Base-by-base conservation (phyloP, 2,329 filamentous ascomycete genomes). In the Aspergillus pseudoglaucus region DNA sequence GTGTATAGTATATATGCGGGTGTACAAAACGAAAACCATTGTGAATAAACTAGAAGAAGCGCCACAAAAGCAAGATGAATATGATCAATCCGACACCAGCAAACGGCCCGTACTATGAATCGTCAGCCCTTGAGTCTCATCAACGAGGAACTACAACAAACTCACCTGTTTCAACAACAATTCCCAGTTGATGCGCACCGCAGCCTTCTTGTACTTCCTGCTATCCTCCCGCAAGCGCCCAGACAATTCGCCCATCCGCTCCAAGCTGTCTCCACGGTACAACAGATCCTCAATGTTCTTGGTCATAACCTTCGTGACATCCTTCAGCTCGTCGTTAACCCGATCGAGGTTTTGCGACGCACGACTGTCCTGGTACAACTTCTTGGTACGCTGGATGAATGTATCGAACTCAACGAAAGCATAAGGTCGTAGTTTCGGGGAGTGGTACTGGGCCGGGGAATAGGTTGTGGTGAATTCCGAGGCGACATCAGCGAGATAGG, bases 231-330 rank as follows among this genome's bases (percentile, higher is more conserved):
- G 78, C 66, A 98, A 71, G 53, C 91, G 77, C 48, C 83, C 86
- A 61, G 87, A 94, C 65, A 96, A 86, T 74, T 97, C 91, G 52
- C 93, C 91, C 93, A 98, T 98, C 62, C 90, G 82, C 73, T 98
- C 93, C 58, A 98, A 73, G 61, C 85, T 93, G 67, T 98, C 93
- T 23, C 93, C 93, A 53, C 94, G 79, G 68, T 98, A 98, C 46
- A 98, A 75, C 64, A 98, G 74, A 69, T 98, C 93, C 76, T 98
- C 93, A 59, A 98, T 97, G 70, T 98, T 98, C 81, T 97, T 97
- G 47, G 90, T 97, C 94, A 98, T 98, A 64, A 98, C 90, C 74
- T 96, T 90, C 1, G 93, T 97, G 47, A 98, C 94, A 71, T 97
- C 93, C 68, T 90, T 86, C 56, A 98, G 81, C 78, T 98, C 94